Percentiles rank a stretch among this genome's conserved stretches.
phyloP scores from a whole-genome alignment of 331 rosid genomes.

The Quercus phellos region DNA sequence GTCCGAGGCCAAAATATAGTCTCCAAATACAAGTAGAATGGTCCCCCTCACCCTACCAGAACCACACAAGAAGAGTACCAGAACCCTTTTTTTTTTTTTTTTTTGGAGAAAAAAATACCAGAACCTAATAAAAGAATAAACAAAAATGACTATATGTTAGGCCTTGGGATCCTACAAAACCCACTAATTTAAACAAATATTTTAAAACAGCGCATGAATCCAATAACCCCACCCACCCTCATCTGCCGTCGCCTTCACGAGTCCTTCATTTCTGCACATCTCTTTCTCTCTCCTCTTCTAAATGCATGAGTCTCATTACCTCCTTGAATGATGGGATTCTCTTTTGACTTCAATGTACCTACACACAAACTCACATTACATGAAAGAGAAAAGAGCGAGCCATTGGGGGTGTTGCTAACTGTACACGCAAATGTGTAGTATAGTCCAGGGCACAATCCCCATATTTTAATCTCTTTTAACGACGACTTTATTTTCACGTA shows the following conservation, averaged over 20 bases:
- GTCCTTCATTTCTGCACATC: constrained; percentile 49
- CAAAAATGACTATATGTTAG: not conserved
- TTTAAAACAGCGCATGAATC: constrained; percentile 37
- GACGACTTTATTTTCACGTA: constrained; percentile 46
- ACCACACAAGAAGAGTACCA: too few relatives aligned
- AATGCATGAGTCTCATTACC: constrained; percentile 30
- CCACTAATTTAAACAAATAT: not conserved
- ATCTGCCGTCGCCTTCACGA: constrained; percentile 93
- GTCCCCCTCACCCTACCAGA: constrained; percentile 7
- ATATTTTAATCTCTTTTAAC: constrained; percentile 14
- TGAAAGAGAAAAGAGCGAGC: not conserved
- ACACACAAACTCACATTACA: not conserved
- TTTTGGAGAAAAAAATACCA: not conserved
- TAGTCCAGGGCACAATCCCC: constrained; percentile 22
- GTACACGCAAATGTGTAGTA: constrained; percentile 54
- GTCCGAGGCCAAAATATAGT: too few relatives aligned
- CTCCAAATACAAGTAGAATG: not conserved
- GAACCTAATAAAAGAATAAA: not conserved
- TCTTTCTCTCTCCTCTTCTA: constrained; percentile 8
- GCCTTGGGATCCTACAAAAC: not conserved
- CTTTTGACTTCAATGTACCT: constrained; percentile 43
- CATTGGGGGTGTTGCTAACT: constrained; percentile 19
- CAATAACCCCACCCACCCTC: constrained; percentile 33
- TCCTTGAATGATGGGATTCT: constrained; percentile 52
- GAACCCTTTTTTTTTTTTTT: too few relatives aligned